These are phyloP conservation scores for Yamagishiella unicocca DNA, from an alignment of 139 green algal genomes.

Conservation along the genomic window DNA sequence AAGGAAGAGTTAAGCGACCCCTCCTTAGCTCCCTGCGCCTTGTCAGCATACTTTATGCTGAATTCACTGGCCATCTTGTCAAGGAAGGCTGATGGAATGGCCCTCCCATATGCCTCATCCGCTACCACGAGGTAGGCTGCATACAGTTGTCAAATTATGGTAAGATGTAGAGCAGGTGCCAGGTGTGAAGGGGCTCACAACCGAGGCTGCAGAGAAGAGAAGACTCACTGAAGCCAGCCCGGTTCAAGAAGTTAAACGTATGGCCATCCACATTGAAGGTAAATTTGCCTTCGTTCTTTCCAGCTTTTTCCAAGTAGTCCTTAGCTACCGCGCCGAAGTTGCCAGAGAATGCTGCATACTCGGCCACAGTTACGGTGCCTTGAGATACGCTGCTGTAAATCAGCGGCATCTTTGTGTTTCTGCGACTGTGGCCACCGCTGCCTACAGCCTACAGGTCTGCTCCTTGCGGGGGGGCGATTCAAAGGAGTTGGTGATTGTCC, in stretches of 20 bases:
- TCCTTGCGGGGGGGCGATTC: too few species aligned
- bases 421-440: background rate
- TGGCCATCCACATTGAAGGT: constrained; percentile 82
- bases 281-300: constrained; percentile 79
- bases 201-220: too few species aligned
- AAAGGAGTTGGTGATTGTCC: too few species aligned
- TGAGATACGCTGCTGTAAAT: constrained; percentile 56
- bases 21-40: constrained; percentile 68
- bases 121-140: constrained; percentile 94
- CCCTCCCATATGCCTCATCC: constrained; percentile 88
- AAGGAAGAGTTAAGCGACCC: constrained; percentile 73
- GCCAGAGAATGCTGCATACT: constrained; percentile 76
- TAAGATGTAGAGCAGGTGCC: too few species aligned
- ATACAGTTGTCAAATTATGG: too few species aligned
- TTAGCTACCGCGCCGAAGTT: constrained; percentile 93
- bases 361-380: constrained; percentile 14
- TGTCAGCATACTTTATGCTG: constrained; percentile 82
- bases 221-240: constrained; percentile 81
- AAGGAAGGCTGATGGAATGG: constrained; percentile 95
- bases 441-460: constrained; percentile 21
- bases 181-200: too few species aligned
- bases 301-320: constrained; percentile 83
- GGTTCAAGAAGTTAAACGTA: constrained; percentile 90
- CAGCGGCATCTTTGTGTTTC: constrained; percentile 48
- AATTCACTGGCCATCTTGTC: constrained; percentile 87